Conservation (phyloP, 306 rosid species). For the Crataegus laevigata region DNA sequence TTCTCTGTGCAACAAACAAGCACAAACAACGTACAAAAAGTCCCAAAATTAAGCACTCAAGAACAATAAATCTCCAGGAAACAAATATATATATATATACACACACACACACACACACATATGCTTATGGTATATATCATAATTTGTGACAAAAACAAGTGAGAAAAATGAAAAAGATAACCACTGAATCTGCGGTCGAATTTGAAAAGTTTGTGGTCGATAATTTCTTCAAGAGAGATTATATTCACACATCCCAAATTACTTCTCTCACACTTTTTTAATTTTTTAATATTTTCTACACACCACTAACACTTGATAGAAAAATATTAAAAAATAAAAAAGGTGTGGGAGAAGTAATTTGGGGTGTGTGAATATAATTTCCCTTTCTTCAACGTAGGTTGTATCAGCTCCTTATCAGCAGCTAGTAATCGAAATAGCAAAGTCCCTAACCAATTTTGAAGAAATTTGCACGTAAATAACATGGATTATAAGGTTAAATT, state of each 20-base stretch:
- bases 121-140: not conserved
- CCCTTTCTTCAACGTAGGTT: slow-evolving; percentile 74
- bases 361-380: too few species aligned
- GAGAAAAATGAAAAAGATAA: not conserved
- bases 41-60: not conserved
- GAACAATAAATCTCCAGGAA: not conserved
- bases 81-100: not conserved
- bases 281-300: too few species aligned
- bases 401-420: slow-evolving; percentile 78
- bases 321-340: too few species aligned
- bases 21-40: not conserved
- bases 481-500: not conserved
- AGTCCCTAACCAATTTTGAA: slow-evolving; percentile 49
- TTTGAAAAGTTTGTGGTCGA: slow-evolving; percentile 74
- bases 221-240: slow-evolving; percentile 82
- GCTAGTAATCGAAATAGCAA: slow-evolving; percentile 74
- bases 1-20: slow-evolving; percentile 28
- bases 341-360: too few species aligned
- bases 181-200: slow-evolving; percentile 76
- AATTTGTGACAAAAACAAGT: not conserved
- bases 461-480: not conserved
- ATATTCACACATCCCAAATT: too few species aligned
- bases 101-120: too few species aligned
- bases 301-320: too few species aligned
- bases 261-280: too few species aligned